phyloP scores from a whole-genome alignment of 1,284 basidiomycete genomes.

The Apiotrichum siamense region DNA sequence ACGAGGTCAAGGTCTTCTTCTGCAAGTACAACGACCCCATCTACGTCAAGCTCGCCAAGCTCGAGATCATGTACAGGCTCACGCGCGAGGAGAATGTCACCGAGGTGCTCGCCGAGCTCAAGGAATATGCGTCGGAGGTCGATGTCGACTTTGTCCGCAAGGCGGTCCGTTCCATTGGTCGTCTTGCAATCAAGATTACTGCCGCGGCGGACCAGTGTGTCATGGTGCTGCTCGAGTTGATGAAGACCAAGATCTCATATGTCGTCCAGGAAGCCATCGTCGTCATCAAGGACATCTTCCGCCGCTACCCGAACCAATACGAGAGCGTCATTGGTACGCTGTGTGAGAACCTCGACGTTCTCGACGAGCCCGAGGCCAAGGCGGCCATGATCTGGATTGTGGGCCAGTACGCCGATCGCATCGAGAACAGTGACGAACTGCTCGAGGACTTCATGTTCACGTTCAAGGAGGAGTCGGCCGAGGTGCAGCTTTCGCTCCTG shows the following conservation, averaged over 20 bases:
- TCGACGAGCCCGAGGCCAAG: slow-evolving; percentile 97
- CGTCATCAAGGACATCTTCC: slow-evolving; percentile 99
- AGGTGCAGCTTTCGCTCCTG: slow-evolving; percentile 88
- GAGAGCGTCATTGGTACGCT: slow-evolving; percentile 94
- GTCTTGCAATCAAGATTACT: slow-evolving; percentile 93
- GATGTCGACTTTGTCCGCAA: slow-evolving; percentile 97
- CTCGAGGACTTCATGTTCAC: slow-evolving; percentile 83
- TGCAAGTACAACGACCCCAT: slow-evolving; percentile 99
- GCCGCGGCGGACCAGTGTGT: slow-evolving; percentile 90
- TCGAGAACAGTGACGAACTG: slow-evolving; percentile 91
- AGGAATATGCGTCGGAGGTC: slow-evolving; percentile 97
- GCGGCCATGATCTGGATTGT: slow-evolving; percentile 98
- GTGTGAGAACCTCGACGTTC: slow-evolving; percentile 89
- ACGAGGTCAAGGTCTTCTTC: slow-evolving; percentile 98
- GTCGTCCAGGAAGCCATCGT: slow-evolving; percentile 98
- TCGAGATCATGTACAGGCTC: slow-evolving; percentile 96
- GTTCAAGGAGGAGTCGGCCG: slow-evolving; percentile 89
- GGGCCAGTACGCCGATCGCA: slow-evolving; percentile 94
- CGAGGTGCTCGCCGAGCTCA: slow-evolving; percentile 87
- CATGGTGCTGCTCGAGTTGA: slow-evolving; percentile 83
- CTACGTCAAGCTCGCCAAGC: slow-evolving; percentile 96
- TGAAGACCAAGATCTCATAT: slow-evolving; percentile 87
- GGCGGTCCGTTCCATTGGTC: slow-evolving; percentile 90
- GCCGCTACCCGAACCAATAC: slow-evolving; percentile 94
- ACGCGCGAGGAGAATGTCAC: slow-evolving; percentile 89